Evolutionary conservation across 1,284 basidiomycete genomes (phyloP).

Genomic region (Tilletiaria anomala): DNA sequence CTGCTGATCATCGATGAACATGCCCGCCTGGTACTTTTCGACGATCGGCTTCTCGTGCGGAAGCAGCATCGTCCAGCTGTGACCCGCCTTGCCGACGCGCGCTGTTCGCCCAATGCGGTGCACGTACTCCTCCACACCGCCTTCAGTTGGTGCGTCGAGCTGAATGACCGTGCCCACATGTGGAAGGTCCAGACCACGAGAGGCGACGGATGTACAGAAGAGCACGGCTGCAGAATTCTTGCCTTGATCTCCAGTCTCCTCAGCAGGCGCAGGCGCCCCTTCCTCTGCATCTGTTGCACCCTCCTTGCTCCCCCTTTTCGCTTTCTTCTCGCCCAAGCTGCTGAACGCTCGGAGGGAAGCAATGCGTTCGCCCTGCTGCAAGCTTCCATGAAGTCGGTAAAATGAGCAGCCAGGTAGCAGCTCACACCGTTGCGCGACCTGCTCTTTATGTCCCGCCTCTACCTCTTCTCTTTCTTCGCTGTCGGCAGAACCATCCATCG

Average conservation of each 20-base stretch:
- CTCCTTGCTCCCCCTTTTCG: conserved; percentile 2
- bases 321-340: conserved; percentile 12
- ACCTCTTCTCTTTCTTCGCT: neutral
- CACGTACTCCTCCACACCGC: conserved; percentile 88
- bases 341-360: conserved; percentile 66
- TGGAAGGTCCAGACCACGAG: conserved; percentile 90
- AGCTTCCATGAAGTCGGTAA: conserved; percentile 85
- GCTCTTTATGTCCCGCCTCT: conserved; percentile 8
- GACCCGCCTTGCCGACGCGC: conserved; percentile 69
- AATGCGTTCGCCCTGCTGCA: conserved; percentile 66
- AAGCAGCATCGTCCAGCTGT: conserved; percentile 82
- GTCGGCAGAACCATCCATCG: conserved; percentile 47
- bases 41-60: conserved; percentile 81
- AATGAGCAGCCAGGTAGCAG: conserved; percentile 62
- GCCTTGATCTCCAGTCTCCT: neutral
- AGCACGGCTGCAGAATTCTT: conserved; percentile 48
- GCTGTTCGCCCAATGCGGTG: conserved; percentile 95
- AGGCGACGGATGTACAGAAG: conserved; percentile 89
- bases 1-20: conserved; percentile 46
- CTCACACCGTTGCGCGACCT: conserved; percentile 47
- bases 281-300: neutral
- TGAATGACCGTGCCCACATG: conserved; percentile 88
- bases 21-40: conserved; percentile 65
- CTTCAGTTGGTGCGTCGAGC: conserved; percentile 93
- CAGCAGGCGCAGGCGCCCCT: neutral